Conservation (phyloP, 495 filamentous ascomycete species). For the Penicillium mononematosum region DNA sequence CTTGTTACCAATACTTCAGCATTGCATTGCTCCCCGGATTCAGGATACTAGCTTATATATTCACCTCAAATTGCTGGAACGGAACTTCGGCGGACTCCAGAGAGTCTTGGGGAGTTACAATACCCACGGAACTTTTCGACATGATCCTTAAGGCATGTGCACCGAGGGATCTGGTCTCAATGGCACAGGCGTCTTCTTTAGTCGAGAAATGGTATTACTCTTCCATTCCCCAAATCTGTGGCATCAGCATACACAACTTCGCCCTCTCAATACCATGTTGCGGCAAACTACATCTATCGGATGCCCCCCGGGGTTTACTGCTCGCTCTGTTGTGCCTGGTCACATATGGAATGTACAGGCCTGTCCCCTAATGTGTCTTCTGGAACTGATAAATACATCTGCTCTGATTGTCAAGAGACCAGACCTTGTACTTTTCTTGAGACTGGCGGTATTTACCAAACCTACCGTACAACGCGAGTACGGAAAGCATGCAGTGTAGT, state of each 20-base stretch:
- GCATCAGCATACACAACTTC: not conserved
- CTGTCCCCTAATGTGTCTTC: not conserved
- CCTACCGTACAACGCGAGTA: not conserved
- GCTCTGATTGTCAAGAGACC: not conserved
- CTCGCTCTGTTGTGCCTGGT: not conserved
- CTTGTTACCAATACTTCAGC: not conserved
- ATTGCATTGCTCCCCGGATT: not conserved
- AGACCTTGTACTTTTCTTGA: not conserved
- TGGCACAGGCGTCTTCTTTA: not conserved
- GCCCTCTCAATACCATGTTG: not conserved
- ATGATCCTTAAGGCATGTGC: not conserved
- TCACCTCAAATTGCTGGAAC: not conserved
- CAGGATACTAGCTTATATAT: not conserved
- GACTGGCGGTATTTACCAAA: not conserved
- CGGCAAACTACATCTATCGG: not conserved
- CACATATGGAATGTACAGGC: not conserved
- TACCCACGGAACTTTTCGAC: not conserved
- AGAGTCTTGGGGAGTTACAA: not conserved
- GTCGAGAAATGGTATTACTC: not conserved
- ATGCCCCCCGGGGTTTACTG: not conserved
- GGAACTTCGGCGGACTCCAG: not conserved
- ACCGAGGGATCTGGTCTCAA: not conserved
- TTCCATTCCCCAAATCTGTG: not conserved
- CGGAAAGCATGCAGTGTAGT: not conserved
- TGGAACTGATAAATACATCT: not conserved